These are phyloP conservation scores for Suillus fuscotomentosus DNA, from an alignment of 768 basidiomycete genomes.

Conservation along the genomic window DNA sequence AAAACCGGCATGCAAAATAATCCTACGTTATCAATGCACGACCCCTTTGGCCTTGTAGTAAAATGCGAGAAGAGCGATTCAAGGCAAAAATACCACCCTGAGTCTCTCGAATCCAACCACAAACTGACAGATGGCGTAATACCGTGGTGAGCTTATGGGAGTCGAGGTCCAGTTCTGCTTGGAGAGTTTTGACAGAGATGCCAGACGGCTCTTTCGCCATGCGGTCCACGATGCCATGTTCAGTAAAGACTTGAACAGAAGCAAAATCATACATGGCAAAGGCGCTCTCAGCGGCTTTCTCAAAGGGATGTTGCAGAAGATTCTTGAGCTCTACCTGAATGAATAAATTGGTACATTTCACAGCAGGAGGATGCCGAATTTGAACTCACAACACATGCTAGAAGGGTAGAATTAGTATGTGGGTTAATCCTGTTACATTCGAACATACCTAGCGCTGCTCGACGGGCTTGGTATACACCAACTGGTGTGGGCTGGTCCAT, in stretches of 20 bases:
- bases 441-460: neutral
- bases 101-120: slow-evolving; percentile 21
- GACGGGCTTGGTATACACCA: slow-evolving; percentile 2
- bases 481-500: neutral
- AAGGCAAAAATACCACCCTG: slow-evolving; percentile 16
- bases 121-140: slow-evolving; percentile 15
- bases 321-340: slow-evolving; percentile 2
- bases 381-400: neutral
- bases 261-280: slow-evolving; percentile 18
- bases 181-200: slow-evolving; percentile 12
- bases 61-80: slow-evolving; percentile 16
- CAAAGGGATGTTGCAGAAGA: slow-evolving; percentile 5
- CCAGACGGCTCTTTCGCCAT: slow-evolving; percentile 15
- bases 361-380: neutral
- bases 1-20: neutral
- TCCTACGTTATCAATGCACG: slow-evolving; percentile 15
- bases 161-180: slow-evolving; percentile 16
- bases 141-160: slow-evolving; percentile 12
- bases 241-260: slow-evolving; percentile 15
- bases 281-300: slow-evolving; percentile 1
- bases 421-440: neutral
- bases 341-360: neutral
- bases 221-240: slow-evolving; percentile 17
- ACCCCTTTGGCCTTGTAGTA: slow-evolving; percentile 14
- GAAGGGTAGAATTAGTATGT: neutral